These are phyloP conservation scores for Kokia cookei DNA, from an alignment of 441 rosid genomes.

Conservation along the genomic window DNA sequence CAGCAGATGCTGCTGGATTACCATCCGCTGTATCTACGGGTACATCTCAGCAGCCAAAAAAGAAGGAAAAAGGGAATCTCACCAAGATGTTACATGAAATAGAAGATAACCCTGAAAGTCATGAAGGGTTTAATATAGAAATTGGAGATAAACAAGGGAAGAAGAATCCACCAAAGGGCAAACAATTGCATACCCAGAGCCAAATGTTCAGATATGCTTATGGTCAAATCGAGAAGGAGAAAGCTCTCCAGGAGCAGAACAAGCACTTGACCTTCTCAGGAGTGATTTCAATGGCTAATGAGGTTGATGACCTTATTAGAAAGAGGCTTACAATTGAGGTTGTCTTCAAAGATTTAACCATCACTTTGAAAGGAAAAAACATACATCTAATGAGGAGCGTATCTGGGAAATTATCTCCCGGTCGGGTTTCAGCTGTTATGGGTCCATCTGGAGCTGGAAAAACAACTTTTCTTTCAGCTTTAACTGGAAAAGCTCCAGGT, in stretches of 20 bases:
- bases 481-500: constrained; percentile 82
- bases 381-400: constrained; percentile 83
- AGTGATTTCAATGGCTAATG: constrained; percentile 79
- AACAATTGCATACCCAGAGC: constrained; percentile 80
- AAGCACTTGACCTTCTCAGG: constrained; percentile 90
- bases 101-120: constrained; percentile 58
- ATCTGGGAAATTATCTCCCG: constrained; percentile 84
- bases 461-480: constrained; percentile 92
- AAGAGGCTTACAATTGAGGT: constrained; percentile 78
- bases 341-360: constrained; percentile 70
- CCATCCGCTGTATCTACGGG: constrained; percentile 34
- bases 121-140: constrained; percentile 64
- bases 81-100: constrained; percentile 76
- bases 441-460: constrained; percentile 99
- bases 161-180: constrained; percentile 72
- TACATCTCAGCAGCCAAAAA: constrained; percentile 23
- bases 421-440: constrained; percentile 95
- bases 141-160: constrained; percentile 68
- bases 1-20: constrained; percentile 37
- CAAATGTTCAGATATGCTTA: constrained; percentile 96
- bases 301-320: constrained; percentile 37
- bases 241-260: constrained; percentile 81
- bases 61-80: constrained; percentile 52
- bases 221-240: constrained; percentile 91
- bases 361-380: constrained; percentile 74